A percentile compares a stretch with the other conserved stretches of the same genome.
phyloP scores from a whole-genome alignment of 768 basidiomycete species.

The Tylopilus balloui region DNA sequence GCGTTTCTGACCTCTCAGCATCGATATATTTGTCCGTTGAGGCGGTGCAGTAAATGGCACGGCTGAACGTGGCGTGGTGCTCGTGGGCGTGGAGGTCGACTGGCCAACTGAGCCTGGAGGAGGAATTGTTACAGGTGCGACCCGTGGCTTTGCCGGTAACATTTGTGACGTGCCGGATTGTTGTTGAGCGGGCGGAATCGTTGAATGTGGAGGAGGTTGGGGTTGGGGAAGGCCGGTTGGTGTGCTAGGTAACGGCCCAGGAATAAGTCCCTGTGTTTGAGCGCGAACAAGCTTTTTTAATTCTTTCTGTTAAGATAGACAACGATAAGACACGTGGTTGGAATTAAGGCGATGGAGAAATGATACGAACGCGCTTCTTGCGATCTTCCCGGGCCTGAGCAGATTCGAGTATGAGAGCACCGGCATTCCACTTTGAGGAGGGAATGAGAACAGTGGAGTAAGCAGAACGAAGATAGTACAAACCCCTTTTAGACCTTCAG shows the following conservation, averaged over 20 bases:
- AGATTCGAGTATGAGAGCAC: slow-evolving; percentile 57
- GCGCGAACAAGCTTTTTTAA: slow-evolving; percentile 63
- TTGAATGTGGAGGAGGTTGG: slow-evolving; percentile 26
- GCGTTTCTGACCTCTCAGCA: slow-evolving; percentile 33
- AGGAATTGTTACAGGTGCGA: slow-evolving; percentile 32
- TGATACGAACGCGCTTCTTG: slow-evolving; percentile 62
- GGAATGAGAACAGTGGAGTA: slow-evolving; percentile 10
- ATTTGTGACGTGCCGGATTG: slow-evolving; percentile 15
- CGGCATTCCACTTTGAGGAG: slow-evolving; percentile 58
- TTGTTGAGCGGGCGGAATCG: slow-evolving; percentile 22
- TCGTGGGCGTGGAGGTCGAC: slow-evolving; percentile 32
- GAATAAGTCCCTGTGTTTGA: slow-evolving; percentile 32
- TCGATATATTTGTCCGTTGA: slow-evolving; percentile 13
- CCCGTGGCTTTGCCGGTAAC: slow-evolving; percentile 26
- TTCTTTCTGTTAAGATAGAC: slow-evolving; percentile 53
- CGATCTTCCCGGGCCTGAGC: slow-evolving; percentile 74
- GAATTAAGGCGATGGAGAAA: slow-evolving; percentile 1
- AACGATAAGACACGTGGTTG: slow-evolving; percentile 12
- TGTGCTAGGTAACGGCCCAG: slow-evolving; percentile 21
- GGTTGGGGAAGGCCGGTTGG: slow-evolving; percentile 33
- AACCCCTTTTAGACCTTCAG: slow-evolving; percentile 72
- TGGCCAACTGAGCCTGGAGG: slow-evolving; percentile 23
- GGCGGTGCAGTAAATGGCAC: slow-evolving; percentile 24
- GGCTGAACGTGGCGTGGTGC: slow-evolving; percentile 30
- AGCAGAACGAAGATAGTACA: slow-evolving; percentile 27